Percentiles rank a stretch among this genome's conserved stretches.
Conservation (phyloP, 495 filamentous ascomycete genomes). For the Aspergillus coremiiformis region DNA sequence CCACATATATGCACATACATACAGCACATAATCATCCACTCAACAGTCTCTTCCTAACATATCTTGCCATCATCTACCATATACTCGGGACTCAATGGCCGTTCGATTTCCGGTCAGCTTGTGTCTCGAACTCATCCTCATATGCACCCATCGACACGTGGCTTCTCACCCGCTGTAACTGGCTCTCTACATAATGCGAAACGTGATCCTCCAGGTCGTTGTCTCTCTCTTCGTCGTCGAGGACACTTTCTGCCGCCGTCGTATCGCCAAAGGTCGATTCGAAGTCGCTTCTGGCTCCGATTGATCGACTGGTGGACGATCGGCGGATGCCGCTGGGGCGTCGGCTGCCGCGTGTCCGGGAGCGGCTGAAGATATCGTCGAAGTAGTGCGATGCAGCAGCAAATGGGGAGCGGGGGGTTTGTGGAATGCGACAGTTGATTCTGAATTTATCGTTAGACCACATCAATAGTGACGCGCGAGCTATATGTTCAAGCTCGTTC, state of each 20-base stretch:
- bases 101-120: slow-evolving; percentile 30
- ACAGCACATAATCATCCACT: no score
- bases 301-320: slow-evolving; percentile 78
- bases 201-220: slow-evolving; percentile 56
- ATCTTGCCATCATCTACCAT: not conserved
- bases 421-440: slow-evolving; percentile 83
- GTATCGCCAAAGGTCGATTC: slow-evolving; percentile 36
- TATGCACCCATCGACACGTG: slow-evolving; percentile 43
- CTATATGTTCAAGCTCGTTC: not conserved
- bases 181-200: slow-evolving; percentile 61
- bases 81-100: slow-evolving; percentile 14
- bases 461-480: not conserved
- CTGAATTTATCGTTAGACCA: slow-evolving; percentile 33
- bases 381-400: slow-evolving; percentile 86
- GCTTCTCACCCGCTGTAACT: slow-evolving; percentile 57
- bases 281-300: slow-evolving; percentile 80
- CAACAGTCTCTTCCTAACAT: no score
- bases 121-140: slow-evolving; percentile 56
- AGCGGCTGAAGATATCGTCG: slow-evolving; percentile 72
- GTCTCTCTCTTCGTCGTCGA: slow-evolving; percentile 30
- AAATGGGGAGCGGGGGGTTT: slow-evolving; percentile 82
- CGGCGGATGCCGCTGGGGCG: slow-evolving; percentile 54
- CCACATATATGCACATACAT: no score
- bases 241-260: slow-evolving; percentile 15
- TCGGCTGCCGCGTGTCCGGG: slow-evolving; percentile 29